Conservation (phyloP, 192 early-diverging fungal genomes). For the Rhizophagus sp. region DNA sequence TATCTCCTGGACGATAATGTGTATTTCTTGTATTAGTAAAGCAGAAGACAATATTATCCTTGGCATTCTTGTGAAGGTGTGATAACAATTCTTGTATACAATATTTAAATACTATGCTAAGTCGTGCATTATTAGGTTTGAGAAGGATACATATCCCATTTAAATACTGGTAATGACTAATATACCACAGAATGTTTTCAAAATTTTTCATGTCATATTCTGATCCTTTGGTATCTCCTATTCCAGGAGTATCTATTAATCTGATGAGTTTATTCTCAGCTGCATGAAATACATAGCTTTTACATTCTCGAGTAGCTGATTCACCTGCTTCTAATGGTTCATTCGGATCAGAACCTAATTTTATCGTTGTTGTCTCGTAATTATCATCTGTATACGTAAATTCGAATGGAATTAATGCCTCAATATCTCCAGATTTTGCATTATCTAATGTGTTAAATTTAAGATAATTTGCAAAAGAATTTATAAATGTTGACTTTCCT, state of each 20-base stretch:
- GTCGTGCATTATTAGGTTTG: constrained; percentile 25
- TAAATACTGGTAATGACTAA: constrained; percentile 20
- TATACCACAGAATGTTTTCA: constrained; percentile 30
- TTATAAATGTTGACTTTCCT: constrained; percentile 42
- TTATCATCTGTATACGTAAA: constrained; percentile 24
- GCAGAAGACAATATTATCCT: constrained; percentile 36
- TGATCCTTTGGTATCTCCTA: constrained; percentile 32
- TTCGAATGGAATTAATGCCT: constrained; percentile 27
- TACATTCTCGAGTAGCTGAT: constrained; percentile 29
- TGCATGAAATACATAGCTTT: constrained; percentile 31
- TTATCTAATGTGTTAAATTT: constrained; percentile 31
- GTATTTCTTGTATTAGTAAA: constrained; percentile 35
- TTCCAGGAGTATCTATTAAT: constrained; percentile 38
- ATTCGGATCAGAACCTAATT: constrained; percentile 17
- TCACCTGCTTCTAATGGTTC: not conserved
- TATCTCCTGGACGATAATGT: constrained; percentile 35
- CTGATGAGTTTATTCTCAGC: constrained; percentile 27
- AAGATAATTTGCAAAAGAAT: constrained; percentile 39
- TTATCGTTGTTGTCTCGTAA: constrained; percentile 21
- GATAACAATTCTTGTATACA: constrained; percentile 34
- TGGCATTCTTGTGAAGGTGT: constrained; percentile 34
- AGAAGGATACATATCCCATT: constrained; percentile 36
- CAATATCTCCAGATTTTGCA: constrained; percentile 22
- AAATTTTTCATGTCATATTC: constrained; percentile 33
- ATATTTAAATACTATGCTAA: constrained; percentile 30